Conservation (phyloP, 176 grass and related monocot species). For the Avena sativa region DNA sequence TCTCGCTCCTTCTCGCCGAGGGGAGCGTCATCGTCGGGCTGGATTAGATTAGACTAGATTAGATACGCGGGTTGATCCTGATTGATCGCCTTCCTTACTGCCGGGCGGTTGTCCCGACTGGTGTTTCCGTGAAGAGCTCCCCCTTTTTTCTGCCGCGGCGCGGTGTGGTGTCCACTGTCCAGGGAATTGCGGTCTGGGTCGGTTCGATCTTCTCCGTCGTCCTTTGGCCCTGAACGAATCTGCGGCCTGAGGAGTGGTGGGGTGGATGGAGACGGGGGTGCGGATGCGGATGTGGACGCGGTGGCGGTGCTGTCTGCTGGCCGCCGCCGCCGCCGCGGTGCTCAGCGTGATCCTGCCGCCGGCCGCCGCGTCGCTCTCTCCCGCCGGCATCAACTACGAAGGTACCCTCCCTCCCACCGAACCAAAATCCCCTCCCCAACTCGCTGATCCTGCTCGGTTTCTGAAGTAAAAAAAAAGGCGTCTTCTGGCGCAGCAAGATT, state of each 20-base stretch:
- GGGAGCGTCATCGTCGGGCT: background rate
- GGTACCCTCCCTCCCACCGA: background rate
- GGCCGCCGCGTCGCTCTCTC: slow-evolving; percentile 59
- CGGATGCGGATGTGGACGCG: slow-evolving; percentile 26
- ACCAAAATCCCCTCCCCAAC: background rate
- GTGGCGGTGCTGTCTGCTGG: slow-evolving; percentile 37
- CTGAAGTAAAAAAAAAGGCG: no score
- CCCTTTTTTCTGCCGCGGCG: background rate
- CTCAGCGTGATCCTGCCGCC: slow-evolving; percentile 40
- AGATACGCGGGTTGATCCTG: background rate
- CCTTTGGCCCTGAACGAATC: slow-evolving; percentile 21
- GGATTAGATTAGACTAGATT: background rate
- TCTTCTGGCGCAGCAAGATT: background rate
- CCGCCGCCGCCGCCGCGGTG: slow-evolving; percentile 4
- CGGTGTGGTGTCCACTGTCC: background rate
- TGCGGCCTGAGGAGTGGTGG: background rate
- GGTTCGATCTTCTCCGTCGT: background rate
- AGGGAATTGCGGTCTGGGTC: slow-evolving; percentile 27
- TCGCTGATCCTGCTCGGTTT: background rate
- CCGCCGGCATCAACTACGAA: slow-evolving; percentile 76
- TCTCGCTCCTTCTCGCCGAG: slow-evolving; percentile 9
- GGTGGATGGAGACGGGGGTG: slow-evolving; percentile 42
- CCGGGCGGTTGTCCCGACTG: background rate
- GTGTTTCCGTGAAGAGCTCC: background rate
- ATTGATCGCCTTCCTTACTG: background rate